Evolutionary conservation across 805 yeast genomes (phyloP), one percentile per base, ranked within the genome.

Genomic region (Saturnispora hagleri): DNA sequence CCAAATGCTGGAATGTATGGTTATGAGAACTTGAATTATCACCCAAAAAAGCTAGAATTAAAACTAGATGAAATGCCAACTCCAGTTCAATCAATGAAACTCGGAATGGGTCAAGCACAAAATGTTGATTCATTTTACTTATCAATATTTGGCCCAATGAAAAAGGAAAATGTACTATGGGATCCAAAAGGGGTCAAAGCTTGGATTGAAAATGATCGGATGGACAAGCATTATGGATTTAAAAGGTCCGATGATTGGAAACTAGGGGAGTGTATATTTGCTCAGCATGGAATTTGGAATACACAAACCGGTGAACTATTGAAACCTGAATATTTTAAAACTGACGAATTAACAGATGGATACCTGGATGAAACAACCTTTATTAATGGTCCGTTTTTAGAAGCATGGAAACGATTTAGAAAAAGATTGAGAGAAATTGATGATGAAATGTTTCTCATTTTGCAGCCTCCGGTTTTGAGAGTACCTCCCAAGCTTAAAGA

Each of bases 51-150:
- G 4, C 87, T 86, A 60, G 82, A 82, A 51, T 73, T 91, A 47
- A 76, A 84, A 52, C 73, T 89, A 3, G 91, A 90, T 2, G 81
- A 91, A 1, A 80, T 89, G 0, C 98, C 99, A 0, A 84, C 95
- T 0, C 82, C 84, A 0, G 80, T 81, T 56, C 86, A 91, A 67
- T 69, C 85, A 2, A 71, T 91, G 69, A 72, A 77, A 44, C 67
- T 89, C 22, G 97, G 96, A 1, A 80, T 82, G 79, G 98, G 98
- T 1, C 65, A 79, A 13, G 70, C 85, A 0, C 76, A 80, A 50
- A 77, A 74, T 26, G 83, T 90, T 5, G 95, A 84, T 45, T 73
- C 72, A 13, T 91, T 85, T 65, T 76, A 76, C 43, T 81, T 90
- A 52, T 71, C 93, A 0, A 65, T 84, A 3, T 73, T 87, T 43